Conservation (phyloP, 1,139 yeast species). For the Yamadazyma sp. region DNA sequence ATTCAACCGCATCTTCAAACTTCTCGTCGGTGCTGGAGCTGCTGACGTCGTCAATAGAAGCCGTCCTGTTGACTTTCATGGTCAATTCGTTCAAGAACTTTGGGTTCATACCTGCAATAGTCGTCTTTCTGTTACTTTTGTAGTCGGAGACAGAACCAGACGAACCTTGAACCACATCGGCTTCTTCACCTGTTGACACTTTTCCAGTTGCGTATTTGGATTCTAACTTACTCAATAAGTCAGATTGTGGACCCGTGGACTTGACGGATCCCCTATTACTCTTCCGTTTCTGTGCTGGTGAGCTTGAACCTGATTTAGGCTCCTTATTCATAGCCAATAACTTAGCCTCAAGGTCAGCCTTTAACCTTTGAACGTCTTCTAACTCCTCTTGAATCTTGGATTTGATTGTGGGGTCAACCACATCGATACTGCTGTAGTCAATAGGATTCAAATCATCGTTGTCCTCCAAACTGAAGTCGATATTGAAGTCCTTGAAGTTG, state of each 20-base stretch:
- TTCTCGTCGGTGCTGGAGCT: constrained; percentile 9
- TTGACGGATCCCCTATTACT: constrained; percentile 11
- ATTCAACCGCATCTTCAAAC: constrained; percentile 17
- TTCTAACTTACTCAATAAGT: constrained; percentile 37
- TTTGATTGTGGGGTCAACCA: constrained; percentile 38
- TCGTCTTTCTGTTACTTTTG: constrained; percentile 31
- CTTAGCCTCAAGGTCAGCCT: constrained; percentile 41
- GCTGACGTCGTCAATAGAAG: constrained; percentile 27
- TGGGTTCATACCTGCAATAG: constrained; percentile 48
- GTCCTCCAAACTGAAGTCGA: constrained; percentile 44
- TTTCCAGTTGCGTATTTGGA: constrained; percentile 53
- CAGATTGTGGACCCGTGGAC: constrained; percentile 17
- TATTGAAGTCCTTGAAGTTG: constrained; percentile 59
- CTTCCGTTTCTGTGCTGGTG: constrained; percentile 7
- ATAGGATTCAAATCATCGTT: constrained; percentile 10
- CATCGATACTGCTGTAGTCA: constrained; percentile 7
- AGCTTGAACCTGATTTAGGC: constrained; percentile 1
- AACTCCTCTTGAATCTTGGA: constrained; percentile 42
- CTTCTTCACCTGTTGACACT: constrained; percentile 23
- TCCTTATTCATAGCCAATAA: constrained; percentile 23
- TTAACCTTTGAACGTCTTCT: constrained; percentile 46
- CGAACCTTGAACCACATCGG: constrained; percentile 14
- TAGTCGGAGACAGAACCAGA: constrained; percentile 17
- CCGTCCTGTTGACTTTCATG: constrained; percentile 45
- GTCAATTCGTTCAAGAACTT: constrained; percentile 58